Base-by-base conservation (phyloP, 257 asterid genomes). In the Lantana camara region DNA sequence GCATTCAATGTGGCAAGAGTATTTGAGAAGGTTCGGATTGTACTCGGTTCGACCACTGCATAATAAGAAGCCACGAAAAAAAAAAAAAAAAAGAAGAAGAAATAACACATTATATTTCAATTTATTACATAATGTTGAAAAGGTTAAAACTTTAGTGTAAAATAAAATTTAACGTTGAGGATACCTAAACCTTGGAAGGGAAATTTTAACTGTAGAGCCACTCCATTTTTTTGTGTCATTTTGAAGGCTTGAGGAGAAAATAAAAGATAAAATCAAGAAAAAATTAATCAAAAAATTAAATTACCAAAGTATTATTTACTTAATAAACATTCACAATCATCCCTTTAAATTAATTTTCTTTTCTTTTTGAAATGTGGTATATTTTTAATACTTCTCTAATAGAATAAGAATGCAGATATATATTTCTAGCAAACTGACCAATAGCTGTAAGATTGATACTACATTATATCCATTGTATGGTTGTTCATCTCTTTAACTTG, bases 121-220 rank as follows among this genome's bases (percentile, higher is more conserved):
- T 42, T 42, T 42, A n/a, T n/a, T n/a, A n/a, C 16, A 13, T 2
- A 23, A 16, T 24, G 3, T 10, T 0, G 8, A 46, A 62, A 24
- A 3, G 2, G n/a, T 2, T 38, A 9, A 16, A 57, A 14, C 51
- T 14, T 40, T 2, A 54, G 14, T 46, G 15, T 11, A 10, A 30
- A 30, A 30, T 7, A 30, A 7, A 30, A 7, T n/a, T n/a, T n/a
- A n/a, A n/a, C n/a, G n/a, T n/a, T n/a, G n/a, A n/a, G n/a, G n/a
- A n/a, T 68, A 93, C 97, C 99, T 90, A 73, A 85, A 93, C 85
- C 97, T 93, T 21, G 99, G 97, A 70, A 93, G 99, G 40, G 95
- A 87, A 74, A 93, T 64, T 70, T 85, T 93, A 72, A 85, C 60
- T 16, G 58, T 70, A 34, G 96, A 97, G n/a, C 94, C 91, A 76